Base-by-base conservation (phyloP, 2,329 filamentous ascomycete genomes). In the Grosmannia penicillata region DNA sequence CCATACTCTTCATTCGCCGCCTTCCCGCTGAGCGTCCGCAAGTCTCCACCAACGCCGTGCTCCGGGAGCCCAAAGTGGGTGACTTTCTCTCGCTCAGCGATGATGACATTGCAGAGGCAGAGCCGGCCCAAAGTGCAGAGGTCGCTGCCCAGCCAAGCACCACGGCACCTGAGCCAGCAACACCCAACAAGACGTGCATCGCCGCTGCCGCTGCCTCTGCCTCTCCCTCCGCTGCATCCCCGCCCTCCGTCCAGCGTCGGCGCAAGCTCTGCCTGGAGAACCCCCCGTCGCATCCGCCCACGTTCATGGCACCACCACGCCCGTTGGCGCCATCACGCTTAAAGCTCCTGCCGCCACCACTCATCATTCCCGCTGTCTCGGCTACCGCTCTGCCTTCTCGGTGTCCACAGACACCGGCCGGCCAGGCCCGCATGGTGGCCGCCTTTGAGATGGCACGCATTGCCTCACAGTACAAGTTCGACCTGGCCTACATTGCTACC, bases 401-500 rank as follows among this genome's bases (percentile, higher is more conserved):
- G 26, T 37, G 40, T 5, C 40, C 43, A 3, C 43, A 39, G 25
- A 43, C 45, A 6, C 60, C 63, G 0, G 54, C 59, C 2, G 62
- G 65, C n/a, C 61, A 66, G 1, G 61, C 63, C 11, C 65, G 64
- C 13, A 56, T 62, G 15, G 55, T 60, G 0, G 70, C 68, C 3
- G 70, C 70, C 8, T 64, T 70, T 33, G 63, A 70, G 50, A 67
- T 68, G 8, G 68, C 69, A 1, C 59, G 66, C 24, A 70, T 76
- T 28, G 71, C 72, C 6, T 61, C 58, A 4, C 63, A 65, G 38
- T 72, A 72, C 51, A 60, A 69, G 38, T 73, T 76, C 37, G 68
- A 73, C 45, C 57, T 75, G 19, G 60, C 75, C 11, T 76, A 75
- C 45, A 62, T 75, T 23, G 64, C 74, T 44, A 73, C 69, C 44